These are phyloP conservation scores for Veloporphyrellus conicus DNA, from an alignment of 1,284 basidiomycete species.

Conservation along the genomic window DNA sequence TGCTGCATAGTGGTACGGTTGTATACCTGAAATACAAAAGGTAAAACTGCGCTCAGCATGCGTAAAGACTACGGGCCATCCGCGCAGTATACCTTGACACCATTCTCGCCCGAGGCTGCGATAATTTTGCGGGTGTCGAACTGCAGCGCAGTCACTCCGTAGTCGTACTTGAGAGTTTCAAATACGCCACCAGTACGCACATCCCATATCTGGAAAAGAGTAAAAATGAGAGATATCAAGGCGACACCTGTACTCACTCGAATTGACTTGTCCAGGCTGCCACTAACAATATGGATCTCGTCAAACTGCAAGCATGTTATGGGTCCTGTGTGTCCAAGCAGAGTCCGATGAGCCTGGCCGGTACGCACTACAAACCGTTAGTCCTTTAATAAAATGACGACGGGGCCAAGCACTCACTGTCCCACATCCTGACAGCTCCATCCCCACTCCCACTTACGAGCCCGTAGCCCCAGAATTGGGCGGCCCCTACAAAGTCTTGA, in stretches of 20 bases:
- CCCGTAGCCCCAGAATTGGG: conserved; percentile 99
- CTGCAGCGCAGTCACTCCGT: conserved; percentile 87
- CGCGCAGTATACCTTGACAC: conserved; percentile 65
- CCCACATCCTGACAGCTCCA: conserved; percentile 98
- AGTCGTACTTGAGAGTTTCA: conserved; percentile 89
- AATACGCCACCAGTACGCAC: conserved; percentile 84
- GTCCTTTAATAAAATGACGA: conserved; percentile 1
- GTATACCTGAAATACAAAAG: conserved; percentile 62
- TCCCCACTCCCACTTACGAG: conserved; percentile 96
- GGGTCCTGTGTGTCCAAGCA: conserved; percentile 90
- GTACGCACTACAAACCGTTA: conserved; percentile 74
- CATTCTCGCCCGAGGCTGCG: conserved; percentile 91
- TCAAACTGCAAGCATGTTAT: conserved; percentile 97
- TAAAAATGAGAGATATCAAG: conserved; percentile 2
- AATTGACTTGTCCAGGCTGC: conserved; percentile 91
- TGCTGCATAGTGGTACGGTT: conserved; percentile 94
- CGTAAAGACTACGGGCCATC: background rate
- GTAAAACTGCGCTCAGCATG: conserved; percentile 1
- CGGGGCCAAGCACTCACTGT: conserved; percentile 62
- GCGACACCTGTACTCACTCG: conserved; percentile 50
- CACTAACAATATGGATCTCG: conserved; percentile 88
- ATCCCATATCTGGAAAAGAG: conserved; percentile 80
- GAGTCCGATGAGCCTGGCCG: conserved; percentile 91
- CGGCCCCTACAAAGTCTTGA: conserved; percentile 94
- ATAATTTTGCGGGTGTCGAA: conserved; percentile 95